Percentiles rank a stretch among this genome's conserved stretches.
Conservation (phyloP, 2,329 filamentous ascomycete species). For the Penicillium crustosum region DNA sequence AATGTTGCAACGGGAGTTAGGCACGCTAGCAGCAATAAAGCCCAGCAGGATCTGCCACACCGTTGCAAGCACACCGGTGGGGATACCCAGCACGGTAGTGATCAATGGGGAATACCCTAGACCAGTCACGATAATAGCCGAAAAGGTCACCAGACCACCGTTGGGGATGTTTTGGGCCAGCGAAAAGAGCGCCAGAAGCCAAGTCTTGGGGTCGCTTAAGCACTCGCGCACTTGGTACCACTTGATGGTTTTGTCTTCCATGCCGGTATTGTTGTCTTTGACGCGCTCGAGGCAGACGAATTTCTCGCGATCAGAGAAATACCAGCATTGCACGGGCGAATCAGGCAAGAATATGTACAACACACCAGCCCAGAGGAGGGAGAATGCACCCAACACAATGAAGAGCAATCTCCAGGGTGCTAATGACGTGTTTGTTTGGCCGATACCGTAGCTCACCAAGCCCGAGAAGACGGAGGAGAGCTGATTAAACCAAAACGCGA, state of each 20-base stretch:
- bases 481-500: constrained; percentile 19
- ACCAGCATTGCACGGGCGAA: constrained; percentile 22
- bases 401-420: constrained; percentile 24
- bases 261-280: constrained; percentile 25
- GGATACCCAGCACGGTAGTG: constrained; percentile 30
- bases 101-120: constrained; percentile 25
- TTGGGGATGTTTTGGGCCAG: constrained; percentile 30
- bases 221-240: constrained; percentile 43
- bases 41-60: constrained; percentile 26
- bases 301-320: constrained; percentile 22
- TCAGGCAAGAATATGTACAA: constrained; percentile 23
- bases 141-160: constrained; percentile 31
- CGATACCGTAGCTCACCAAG: constrained; percentile 37
- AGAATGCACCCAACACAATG: constrained; percentile 23
- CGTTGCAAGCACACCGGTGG: constrained; percentile 29
- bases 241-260: constrained; percentile 47
- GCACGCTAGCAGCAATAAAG: constrained; percentile 14
- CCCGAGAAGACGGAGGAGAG: constrained; percentile 35
- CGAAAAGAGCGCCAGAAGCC: constrained; percentile 23
- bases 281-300: constrained; percentile 26
- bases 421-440: constrained; percentile 30
- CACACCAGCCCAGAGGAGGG: constrained; percentile 20
- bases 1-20: constrained; percentile 25
- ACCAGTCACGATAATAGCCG: constrained; percentile 28
- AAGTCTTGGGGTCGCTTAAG: constrained; percentile 36